Conservation (phyloP, 1,139 yeast species). For the Nakaseomyces sp. region DNA sequence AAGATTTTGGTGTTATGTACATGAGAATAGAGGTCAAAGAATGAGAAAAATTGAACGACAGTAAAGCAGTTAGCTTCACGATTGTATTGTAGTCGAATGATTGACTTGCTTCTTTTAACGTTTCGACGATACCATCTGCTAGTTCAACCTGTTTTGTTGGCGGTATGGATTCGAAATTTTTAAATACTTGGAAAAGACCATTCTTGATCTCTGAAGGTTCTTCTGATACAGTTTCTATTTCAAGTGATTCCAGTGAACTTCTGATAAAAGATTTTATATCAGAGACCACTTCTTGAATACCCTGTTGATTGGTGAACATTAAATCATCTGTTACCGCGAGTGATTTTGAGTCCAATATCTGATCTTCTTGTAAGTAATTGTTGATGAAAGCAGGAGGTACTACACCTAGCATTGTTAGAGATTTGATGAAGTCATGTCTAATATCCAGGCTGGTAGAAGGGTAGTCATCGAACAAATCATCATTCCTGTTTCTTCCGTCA, state of each 20-base stretch:
- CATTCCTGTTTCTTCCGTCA: conserved; percentile 24
- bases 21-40: conserved; percentile 24
- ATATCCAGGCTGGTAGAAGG: conserved; percentile 43
- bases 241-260: conserved; percentile 42
- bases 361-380: conserved; percentile 40
- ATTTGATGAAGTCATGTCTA: conserved; percentile 48
- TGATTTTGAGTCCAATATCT: conserved; percentile 30
- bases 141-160: conserved; percentile 38
- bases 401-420: conserved; percentile 40
- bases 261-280: conserved; percentile 28
- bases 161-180: conserved; percentile 35
- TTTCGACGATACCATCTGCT: conserved; percentile 30
- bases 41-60: conserved; percentile 25
- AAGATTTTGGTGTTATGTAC: conserved; percentile 17
- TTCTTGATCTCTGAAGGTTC: conserved; percentile 14
- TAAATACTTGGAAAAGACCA: conserved; percentile 37
- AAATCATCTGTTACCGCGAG: conserved; percentile 27
- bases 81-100: conserved; percentile 25
- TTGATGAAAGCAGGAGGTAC: conserved; percentile 38
- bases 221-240: conserved; percentile 45
- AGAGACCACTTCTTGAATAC: conserved; percentile 23
- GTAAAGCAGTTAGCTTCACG: conserved; percentile 22
- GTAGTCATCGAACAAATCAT: conserved; percentile 36
- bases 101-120: conserved; percentile 36
- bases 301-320: conserved; percentile 24